Evolutionary conservation across 805 yeast species (phyloP), one percentile per base, ranked within the genome.

Genomic region (Myxozyma melibiosi): DNA sequence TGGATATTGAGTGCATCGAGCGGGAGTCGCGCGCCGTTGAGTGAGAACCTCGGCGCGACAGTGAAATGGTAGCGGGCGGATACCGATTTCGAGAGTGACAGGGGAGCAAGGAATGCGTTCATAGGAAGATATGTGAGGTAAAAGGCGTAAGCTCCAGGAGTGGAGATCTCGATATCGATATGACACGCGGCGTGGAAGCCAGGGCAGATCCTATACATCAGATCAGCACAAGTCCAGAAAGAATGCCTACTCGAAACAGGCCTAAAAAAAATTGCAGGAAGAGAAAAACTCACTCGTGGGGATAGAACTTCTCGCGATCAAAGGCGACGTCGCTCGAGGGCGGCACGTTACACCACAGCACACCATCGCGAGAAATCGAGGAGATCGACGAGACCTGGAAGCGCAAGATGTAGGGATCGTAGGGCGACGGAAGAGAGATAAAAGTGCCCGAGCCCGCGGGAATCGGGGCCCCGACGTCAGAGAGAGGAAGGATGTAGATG

Each of bases 61-160:
- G 83, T 85, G 71, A 92, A 88, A 60, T 77, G 69, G 71, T 77
- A 84, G 64, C 80, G 78, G 33, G 84, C 74, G 0, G 96, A 84
- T 1, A 81, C 76, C 22, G 72, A 73, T 39, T 55, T 61, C 6
- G 57, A 38, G 4, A 57, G 42, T 7, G 61, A 35, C 43, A 66
- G 35, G 27, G 68, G 62, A 16, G 60, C 62, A 31, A 66, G 62
- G 41, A 57, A 61, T 24, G 40, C 53, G 27, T 60, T 55, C 14
- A 71, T 58, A 0, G 72, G 64, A 33, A 76, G 73, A 68, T 84
- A 90, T 9, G 85, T 78, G 20, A 87, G 75, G 67, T 84, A 88
- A 71, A 83, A 91, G 57, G 86, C 80, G 71, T 80, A 92, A 1
- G 95, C 80, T 2, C 99, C 99, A 1, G 97, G 90, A 5, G 68